Conservation (phyloP, 116 monocot genomes). For the Trichopus zeylanicus region DNA sequence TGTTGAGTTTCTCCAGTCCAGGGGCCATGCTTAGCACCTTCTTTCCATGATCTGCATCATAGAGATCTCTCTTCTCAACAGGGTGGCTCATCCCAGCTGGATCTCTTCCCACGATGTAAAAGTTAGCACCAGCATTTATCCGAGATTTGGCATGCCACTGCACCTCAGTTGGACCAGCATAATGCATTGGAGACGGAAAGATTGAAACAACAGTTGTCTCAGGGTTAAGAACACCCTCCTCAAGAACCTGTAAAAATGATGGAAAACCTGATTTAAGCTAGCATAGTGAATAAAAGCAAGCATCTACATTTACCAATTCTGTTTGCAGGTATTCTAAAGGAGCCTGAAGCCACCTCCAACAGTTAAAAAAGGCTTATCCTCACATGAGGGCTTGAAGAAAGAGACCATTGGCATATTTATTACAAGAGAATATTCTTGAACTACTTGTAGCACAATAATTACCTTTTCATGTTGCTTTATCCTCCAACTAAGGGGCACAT, state of each 20-base stretch:
- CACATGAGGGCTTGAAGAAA: no score
- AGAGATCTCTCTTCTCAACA: slow-evolving; percentile 64
- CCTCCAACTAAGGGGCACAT: slow-evolving; percentile 11
- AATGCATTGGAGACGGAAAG: slow-evolving; percentile 84
- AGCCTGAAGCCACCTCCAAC: no score
- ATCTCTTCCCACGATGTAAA: slow-evolving; percentile 90
- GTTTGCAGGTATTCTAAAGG: no score
- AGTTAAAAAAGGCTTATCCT: no score
- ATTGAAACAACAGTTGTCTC: slow-evolving; percentile 77
- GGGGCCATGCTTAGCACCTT: slow-evolving; percentile 83
- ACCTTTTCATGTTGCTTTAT: slow-evolving; percentile 17
- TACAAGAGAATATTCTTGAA: no score
- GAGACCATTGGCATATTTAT: no score
- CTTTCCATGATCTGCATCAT: slow-evolving; percentile 90
- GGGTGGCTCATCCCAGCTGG: slow-evolving; percentile 92
- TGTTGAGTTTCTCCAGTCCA: slow-evolving; percentile 81
- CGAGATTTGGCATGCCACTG: slow-evolving; percentile 93
- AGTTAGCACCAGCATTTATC: slow-evolving; percentile 89
- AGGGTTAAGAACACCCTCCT: slow-evolving; percentile 80
- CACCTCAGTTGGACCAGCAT: slow-evolving; percentile 90
- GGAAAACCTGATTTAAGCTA: no score
- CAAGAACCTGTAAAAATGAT: slow-evolving; percentile 68
- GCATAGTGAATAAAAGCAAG: no score
- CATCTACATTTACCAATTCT: no score
- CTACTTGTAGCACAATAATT: no score